A percentile compares a stretch with the other conserved stretches of the same genome.
Evolutionary conservation across 495 filamentous ascomycete species (phyloP).

Genomic region (Aspergillus incahuasiensis): DNA sequence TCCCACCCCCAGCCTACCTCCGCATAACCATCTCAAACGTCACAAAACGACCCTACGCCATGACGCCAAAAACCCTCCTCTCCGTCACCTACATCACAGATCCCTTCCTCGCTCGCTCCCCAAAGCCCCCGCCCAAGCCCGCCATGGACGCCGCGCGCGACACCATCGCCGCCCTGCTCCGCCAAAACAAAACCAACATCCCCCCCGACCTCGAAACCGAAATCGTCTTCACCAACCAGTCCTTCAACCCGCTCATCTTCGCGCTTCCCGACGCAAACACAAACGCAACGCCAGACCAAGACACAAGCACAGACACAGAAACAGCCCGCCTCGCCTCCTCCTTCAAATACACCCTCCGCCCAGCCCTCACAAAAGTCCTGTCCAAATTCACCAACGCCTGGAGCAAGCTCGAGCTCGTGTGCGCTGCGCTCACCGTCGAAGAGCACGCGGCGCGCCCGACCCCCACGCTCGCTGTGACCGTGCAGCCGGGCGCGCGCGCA

Average conservation of each 20-base stretch:
- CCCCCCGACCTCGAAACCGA: background rate
- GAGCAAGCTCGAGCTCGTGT: background rate
- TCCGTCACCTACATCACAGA: background rate
- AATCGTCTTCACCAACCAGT: background rate
- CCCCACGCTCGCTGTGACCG: background rate
- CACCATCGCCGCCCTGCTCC: background rate
- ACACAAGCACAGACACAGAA: no score
- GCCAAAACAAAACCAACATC: background rate
- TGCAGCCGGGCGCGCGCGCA: no score
- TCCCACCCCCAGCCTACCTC: background rate
- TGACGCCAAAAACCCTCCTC: background rate
- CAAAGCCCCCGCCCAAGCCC: background rate
- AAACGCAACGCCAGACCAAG: no score
- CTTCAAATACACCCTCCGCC: background rate
- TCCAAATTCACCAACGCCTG: background rate
- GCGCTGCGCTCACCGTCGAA: background rate
- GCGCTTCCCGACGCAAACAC: no score
- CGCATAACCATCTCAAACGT: background rate
- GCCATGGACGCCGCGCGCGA: background rate
- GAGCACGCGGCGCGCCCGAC: background rate
- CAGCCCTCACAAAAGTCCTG: background rate
- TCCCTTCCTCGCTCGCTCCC: background rate
- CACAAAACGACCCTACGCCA: background rate
- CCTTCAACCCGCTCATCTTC: conserved; percentile 8
- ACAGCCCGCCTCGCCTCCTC: conserved; percentile 17